Evolutionary conservation across 495 filamentous ascomycete genomes (phyloP).

Genomic region (Neurospora sp.): DNA sequence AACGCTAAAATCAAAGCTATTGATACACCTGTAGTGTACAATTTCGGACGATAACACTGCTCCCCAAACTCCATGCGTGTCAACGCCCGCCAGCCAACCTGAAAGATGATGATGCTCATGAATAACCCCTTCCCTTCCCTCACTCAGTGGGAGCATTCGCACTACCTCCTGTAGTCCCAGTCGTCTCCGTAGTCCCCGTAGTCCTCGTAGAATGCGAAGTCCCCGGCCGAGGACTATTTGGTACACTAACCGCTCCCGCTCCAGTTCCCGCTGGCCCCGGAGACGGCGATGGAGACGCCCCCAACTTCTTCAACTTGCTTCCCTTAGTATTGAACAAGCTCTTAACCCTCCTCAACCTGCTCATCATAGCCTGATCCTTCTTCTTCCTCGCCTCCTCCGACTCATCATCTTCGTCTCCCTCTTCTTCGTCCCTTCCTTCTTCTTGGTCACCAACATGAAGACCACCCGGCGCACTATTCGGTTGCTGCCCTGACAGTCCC

Average conservation of each 20-base stretch:
- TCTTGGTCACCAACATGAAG: not conserved
- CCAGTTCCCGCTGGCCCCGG: not conserved
- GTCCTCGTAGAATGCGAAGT: slow-evolving; percentile 14
- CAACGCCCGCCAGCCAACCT: not conserved
- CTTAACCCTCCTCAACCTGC: slow-evolving; percentile 44
- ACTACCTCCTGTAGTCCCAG: not conserved
- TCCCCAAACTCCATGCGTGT: not conserved
- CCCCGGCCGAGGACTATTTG: slow-evolving; percentile 16
- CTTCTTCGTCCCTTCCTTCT: not conserved
- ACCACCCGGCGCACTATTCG: not conserved
- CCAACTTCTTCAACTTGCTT: slow-evolving; percentile 29
- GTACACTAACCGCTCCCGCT: not conserved
- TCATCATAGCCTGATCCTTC: slow-evolving; percentile 48
- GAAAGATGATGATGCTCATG: not conserved
- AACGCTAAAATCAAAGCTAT: not conserved
- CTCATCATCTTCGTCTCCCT: slow-evolving; percentile 19
- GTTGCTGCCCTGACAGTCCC: not conserved
- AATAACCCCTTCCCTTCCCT: not conserved
- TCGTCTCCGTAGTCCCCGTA: not conserved
- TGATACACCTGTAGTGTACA: not conserved
- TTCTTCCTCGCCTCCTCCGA: slow-evolving; percentile 33
- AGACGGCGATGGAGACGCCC: slow-evolving; percentile 16
- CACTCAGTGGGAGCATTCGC: not conserved
- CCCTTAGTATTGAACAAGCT: slow-evolving; percentile 46
- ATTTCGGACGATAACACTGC: not conserved